These are phyloP conservation scores for Spatholobus suberectus DNA, from an alignment of 306 rosid species.

Conservation along the genomic window DNA sequence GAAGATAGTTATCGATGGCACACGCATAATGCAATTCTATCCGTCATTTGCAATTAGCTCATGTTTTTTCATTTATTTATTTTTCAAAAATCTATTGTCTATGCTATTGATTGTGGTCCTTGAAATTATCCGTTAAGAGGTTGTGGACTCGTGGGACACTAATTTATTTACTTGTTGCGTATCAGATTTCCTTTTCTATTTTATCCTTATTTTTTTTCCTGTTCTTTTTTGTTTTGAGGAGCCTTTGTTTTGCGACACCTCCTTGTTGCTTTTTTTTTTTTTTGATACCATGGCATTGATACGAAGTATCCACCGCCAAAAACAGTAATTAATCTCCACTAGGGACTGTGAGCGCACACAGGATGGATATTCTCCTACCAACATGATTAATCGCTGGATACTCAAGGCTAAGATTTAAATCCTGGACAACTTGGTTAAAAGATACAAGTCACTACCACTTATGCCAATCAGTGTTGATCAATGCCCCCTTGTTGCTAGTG, in stretches of 20 bases:
- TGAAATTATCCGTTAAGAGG: neutral
- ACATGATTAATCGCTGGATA: no score
- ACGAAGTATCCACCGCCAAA: no score
- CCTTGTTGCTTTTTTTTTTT: conserved; percentile 84
- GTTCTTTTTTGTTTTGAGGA: conserved; percentile 45
- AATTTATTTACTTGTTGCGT: neutral
- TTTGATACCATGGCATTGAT: no score
- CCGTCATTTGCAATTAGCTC: neutral
- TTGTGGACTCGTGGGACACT: neutral
- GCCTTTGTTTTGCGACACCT: conserved; percentile 92
- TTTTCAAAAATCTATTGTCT: neutral
- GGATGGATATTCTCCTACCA: no score
- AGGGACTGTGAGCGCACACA: no score
- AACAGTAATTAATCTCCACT: no score
- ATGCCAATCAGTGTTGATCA: no score
- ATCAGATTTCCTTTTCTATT: conserved; percentile 1
- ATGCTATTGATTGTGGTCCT: conserved; percentile 14
- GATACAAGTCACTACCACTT: no score
- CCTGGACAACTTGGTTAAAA: no score
- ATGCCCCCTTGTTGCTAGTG: conserved; percentile 92
- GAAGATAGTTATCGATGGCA: neutral
- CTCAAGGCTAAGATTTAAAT: no score
- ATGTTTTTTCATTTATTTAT: neutral
- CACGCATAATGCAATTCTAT: neutral
- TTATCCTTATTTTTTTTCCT: neutral